phyloP scores from a whole-genome alignment of 2,329 filamentous ascomycete genomes.

The Lasiodiplodia gonubiensis region DNA sequence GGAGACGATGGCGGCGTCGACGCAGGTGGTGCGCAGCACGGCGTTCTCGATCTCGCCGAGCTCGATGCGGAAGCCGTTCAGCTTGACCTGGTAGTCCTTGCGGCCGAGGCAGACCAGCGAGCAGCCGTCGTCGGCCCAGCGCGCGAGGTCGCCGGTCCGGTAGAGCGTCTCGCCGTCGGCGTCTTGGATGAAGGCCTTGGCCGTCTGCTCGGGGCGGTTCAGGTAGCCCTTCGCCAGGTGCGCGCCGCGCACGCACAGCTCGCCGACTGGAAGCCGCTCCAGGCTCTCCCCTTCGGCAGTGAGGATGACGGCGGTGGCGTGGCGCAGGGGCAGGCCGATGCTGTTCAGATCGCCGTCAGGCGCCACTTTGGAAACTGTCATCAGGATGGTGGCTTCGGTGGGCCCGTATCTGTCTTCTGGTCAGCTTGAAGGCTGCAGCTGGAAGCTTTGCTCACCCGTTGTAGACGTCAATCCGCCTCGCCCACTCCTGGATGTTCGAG shows the following conservation, averaged over 20 bases:
- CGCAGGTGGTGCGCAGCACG: neutral
- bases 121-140: neutral
- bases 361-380: slow-evolving; percentile 1
- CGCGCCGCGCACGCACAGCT: slow-evolving; percentile 78
- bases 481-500: neutral
- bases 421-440: too few relatives aligned
- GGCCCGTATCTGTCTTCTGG: neutral
- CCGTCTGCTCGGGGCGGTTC: slow-evolving; percentile 78
- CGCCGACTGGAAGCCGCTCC: slow-evolving; percentile 55
- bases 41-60: slow-evolving; percentile 41
- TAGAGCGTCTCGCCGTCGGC: slow-evolving; percentile 15
- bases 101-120: slow-evolving; percentile 2
- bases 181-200: slow-evolving; percentile 64
- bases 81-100: slow-evolving; percentile 37
- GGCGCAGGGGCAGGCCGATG: slow-evolving; percentile 2
- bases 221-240: slow-evolving; percentile 78
- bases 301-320: neutral
- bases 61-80: slow-evolving; percentile 45
- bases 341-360: neutral
- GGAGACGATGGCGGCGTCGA: neutral
- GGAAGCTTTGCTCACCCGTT: neutral
- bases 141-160: slow-evolving; percentile 31
- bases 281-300: slow-evolving; percentile 37
- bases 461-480: neutral
- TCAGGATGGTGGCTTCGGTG: neutral